Conservation (phyloP, 352 stramenopile genomes). For the Halophytophthora polymorphica region DNA sequence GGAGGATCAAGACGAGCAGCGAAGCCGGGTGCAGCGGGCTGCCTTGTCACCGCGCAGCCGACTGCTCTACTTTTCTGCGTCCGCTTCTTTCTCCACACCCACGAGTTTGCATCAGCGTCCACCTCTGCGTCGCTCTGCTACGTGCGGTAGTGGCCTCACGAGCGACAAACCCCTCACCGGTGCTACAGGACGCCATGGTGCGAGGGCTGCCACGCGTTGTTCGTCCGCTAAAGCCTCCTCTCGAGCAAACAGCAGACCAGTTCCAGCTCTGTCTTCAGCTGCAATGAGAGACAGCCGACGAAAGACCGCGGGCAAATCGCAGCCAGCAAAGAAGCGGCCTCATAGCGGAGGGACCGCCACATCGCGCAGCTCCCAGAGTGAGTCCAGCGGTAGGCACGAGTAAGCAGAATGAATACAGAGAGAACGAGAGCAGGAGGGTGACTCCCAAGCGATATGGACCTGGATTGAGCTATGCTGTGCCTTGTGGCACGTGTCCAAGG, state of each 20-base stretch:
- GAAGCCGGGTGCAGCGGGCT: slow-evolving; percentile 11
- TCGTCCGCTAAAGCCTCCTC: slow-evolving; percentile 20
- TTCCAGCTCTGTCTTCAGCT: neutral
- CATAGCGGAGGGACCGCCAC: slow-evolving; percentile 10
- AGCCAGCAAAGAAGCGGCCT: slow-evolving; percentile 12
- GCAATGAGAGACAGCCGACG: neutral
- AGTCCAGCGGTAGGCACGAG: neutral
- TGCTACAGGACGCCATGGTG: slow-evolving; percentile 1
- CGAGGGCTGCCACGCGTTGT: slow-evolving; percentile 14
- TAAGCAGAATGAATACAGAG: too few species aligned
- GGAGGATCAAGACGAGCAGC: slow-evolving; percentile 14
- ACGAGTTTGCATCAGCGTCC: slow-evolving; percentile 1
- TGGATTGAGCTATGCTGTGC: too few species aligned
- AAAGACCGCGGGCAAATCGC: slow-evolving; percentile 1
- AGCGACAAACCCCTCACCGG: neutral
- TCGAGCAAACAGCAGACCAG: neutral
- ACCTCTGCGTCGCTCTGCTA: slow-evolving; percentile 15
- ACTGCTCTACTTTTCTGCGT: slow-evolving; percentile 62
- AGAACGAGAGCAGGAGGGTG: too few species aligned
- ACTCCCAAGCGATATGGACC: too few species aligned
- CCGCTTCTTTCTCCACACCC: slow-evolving; percentile 4
- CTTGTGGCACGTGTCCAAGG: slow-evolving; percentile 1
- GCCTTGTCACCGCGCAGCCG: slow-evolving; percentile 56
- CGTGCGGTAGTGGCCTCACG: slow-evolving; percentile 9
- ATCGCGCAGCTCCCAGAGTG: slow-evolving; percentile 6